Conservation (phyloP, 768 basidiomycete species). For the Hortiboletus campestris region DNA sequence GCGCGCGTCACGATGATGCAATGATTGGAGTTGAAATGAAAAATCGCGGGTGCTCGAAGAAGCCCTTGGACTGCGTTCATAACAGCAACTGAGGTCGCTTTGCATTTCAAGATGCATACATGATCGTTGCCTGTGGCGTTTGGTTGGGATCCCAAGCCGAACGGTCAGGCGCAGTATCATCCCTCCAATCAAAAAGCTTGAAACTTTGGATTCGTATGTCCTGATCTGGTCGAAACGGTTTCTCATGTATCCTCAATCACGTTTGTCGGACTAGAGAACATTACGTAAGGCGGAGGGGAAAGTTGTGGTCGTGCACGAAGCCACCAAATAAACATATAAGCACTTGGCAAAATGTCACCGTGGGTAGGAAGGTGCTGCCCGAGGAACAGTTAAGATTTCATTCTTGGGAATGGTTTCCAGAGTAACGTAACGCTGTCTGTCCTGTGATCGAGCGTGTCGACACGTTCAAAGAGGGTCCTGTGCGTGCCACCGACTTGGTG, state of each 20-base stretch:
- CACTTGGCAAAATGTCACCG: slow-evolving; percentile 3
- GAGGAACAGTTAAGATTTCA: slow-evolving; percentile 2
- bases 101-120: not conserved
- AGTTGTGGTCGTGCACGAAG: not conserved
- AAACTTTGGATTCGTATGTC: slow-evolving; percentile 8
- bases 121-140: slow-evolving; percentile 20
- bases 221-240: slow-evolving; percentile 10
- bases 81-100: slow-evolving; percentile 8
- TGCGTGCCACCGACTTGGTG: not conserved
- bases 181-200: not conserved
- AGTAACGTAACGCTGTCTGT: not conserved
- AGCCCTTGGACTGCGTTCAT: not conserved
- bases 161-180: slow-evolving; percentile 5
- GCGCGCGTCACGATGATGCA: not conserved
- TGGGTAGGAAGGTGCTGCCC: slow-evolving; percentile 9
- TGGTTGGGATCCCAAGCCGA: not conserved
- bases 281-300: not conserved
- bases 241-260: slow-evolving; percentile 21
- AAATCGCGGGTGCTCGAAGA: not conserved
- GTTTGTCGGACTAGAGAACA: not conserved
- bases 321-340: slow-evolving; percentile 12
- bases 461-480: not conserved
- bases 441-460: not conserved
- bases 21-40: not conserved
- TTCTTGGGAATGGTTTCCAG: slow-evolving; percentile 10